phyloP scores from a whole-genome alignment of 257 asterid genomes.

The Gynochthodes officinalis region DNA sequence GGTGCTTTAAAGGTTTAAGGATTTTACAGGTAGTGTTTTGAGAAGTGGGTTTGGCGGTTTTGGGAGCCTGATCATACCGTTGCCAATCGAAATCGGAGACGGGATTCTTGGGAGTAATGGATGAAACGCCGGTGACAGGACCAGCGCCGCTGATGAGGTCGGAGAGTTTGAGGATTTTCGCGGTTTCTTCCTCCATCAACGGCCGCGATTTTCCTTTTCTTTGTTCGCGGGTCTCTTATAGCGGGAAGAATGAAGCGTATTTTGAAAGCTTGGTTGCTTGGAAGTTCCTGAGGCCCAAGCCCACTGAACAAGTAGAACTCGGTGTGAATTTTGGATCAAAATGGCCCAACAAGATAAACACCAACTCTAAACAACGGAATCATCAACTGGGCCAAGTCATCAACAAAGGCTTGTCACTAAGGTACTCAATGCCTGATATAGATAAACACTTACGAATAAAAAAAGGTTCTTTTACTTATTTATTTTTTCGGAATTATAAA shows the following conservation, averaged over 20 bases:
- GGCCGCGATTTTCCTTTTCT: neutral
- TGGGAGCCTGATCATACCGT: slow-evolving; percentile 12
- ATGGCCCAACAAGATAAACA: too few species aligned
- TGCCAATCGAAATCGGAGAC: slow-evolving; percentile 13
- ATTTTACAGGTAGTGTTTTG: slow-evolving; percentile 30
- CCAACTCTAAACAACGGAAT: too few species aligned
- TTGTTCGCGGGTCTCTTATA: neutral
- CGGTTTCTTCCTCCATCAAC: slow-evolving; percentile 39
- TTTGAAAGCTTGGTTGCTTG: neutral
- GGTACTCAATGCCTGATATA: too few species aligned
- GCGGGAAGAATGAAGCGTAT: slow-evolving; percentile 15
- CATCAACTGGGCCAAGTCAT: slow-evolving; percentile 7
- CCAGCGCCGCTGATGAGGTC: slow-evolving; percentile 46
- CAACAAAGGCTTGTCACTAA: slow-evolving; percentile 15
- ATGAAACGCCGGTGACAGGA: slow-evolving; percentile 53
- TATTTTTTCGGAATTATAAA: too few species aligned
- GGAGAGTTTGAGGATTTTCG: slow-evolving; percentile 34
- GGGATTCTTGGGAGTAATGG: slow-evolving; percentile 32
- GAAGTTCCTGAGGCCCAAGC: neutral
- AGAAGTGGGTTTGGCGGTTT: slow-evolving; percentile 16
- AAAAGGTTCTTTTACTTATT: too few species aligned
- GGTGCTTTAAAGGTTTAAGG: slow-evolving; percentile 51
- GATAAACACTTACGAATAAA: too few species aligned
- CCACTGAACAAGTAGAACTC: too few species aligned
- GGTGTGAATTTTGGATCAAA: too few species aligned